A percentile compares a stretch with the other conserved stretches of the same genome.
Evolutionary conservation across 139 green algal species (phyloP).

Genomic region (Coccomyxa sp.): DNA sequence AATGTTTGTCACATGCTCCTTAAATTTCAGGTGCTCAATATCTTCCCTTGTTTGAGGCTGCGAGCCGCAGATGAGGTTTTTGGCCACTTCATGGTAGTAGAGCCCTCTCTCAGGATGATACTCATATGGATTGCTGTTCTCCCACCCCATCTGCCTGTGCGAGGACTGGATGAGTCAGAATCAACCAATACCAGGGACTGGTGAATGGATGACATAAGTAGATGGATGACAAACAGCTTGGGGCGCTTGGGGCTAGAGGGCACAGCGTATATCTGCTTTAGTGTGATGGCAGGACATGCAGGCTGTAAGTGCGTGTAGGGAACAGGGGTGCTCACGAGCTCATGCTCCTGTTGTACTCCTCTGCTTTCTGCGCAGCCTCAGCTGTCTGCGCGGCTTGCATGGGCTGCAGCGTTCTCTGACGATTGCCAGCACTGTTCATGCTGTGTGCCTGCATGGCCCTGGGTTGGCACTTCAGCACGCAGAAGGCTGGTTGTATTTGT

Average conservation of each 20-base stretch:
- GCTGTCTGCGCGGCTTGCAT: neutral
- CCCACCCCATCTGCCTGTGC: constrained; percentile 41
- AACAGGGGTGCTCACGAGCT: neutral
- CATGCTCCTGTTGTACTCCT: constrained; percentile 1
- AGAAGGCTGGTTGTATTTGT: no score
- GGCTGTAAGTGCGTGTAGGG: no score
- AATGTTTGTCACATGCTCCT: constrained; percentile 10
- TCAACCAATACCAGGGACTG: no score
- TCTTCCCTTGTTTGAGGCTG: constrained; percentile 54
- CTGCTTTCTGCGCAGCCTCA: neutral
- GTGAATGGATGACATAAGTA: no score
- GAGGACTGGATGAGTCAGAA: no score
- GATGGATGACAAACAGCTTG: no score
- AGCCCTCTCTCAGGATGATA: constrained; percentile 58
- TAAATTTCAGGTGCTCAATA: constrained; percentile 40
- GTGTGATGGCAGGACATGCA: no score
- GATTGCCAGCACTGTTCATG: neutral
- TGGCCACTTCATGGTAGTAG: constrained; percentile 68
- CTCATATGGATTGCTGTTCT: constrained; percentile 37
- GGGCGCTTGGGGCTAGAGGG: no score
- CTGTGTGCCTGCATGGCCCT: no score
- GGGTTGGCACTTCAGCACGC: no score
- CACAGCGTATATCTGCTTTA: no score
- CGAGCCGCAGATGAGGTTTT: constrained; percentile 50
- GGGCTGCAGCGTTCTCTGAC: neutral